Evolutionary conservation across 768 basidiomycete genomes (phyloP).

Genomic region (Leccinum olivaceopallidum): DNA sequence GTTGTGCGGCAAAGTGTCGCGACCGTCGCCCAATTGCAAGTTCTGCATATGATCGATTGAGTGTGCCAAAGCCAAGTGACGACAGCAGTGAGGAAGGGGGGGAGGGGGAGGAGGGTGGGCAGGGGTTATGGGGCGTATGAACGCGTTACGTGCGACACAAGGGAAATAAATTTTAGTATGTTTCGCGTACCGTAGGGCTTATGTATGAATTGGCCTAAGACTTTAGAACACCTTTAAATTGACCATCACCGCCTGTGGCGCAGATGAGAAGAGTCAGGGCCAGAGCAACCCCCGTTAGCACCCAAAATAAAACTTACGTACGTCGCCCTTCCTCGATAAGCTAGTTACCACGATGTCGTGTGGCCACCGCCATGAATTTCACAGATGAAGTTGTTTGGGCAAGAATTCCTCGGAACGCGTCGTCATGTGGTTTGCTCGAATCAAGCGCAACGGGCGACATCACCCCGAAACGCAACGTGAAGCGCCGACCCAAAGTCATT

Average conservation of each 20-base stretch:
- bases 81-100: not conserved
- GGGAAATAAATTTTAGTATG: not conserved
- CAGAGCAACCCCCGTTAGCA: too few relatives aligned
- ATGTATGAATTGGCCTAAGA: not conserved
- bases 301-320: not conserved
- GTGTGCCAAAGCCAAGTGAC: not conserved
- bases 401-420: not conserved
- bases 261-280: not conserved
- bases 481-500: not conserved
- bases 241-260: not conserved
- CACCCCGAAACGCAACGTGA: not conserved
- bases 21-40: not conserved
- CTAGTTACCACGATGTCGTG: too few relatives aligned
- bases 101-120: not conserved
- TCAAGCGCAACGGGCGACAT: not conserved
- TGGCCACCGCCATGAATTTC: too few relatives aligned
- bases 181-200: not conserved
- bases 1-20: not conserved
- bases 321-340: not conserved
- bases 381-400: not conserved
- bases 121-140: not conserved
- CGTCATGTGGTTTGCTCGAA: not conserved
- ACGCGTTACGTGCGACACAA: not conserved
- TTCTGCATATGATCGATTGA: not conserved
- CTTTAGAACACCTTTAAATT: not conserved